A percentile compares a stretch with the other conserved stretches of the same genome.
These are phyloP conservation scores for Phytophthora macrochlamydospora DNA, from an alignment of 352 stramenopile species.

Conservation along the genomic window DNA sequence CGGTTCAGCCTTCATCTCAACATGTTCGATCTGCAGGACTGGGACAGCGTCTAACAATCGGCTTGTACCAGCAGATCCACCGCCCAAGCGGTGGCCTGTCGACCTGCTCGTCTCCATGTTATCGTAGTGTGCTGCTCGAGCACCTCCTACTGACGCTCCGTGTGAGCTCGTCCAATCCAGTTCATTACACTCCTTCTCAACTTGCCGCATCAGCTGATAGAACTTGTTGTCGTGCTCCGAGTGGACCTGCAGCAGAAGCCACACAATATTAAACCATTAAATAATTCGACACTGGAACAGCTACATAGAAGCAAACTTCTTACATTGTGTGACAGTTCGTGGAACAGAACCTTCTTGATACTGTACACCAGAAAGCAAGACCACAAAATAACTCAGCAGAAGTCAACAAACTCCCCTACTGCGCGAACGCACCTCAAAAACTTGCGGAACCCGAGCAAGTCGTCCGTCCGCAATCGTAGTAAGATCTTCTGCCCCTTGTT, in stretches of 20 bases:
- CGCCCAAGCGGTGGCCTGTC: constrained; percentile 45
- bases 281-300: too few species aligned
- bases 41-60: constrained; percentile 21
- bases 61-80: constrained; percentile 33
- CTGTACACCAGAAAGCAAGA: constrained; percentile 21
- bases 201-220: constrained; percentile 80
- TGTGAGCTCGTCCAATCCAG: constrained; percentile 65
- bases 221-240: constrained; percentile 84
- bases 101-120: not conserved
- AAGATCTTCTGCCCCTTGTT: constrained; percentile 96
- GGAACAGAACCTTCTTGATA: constrained; percentile 94
- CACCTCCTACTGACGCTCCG: constrained; percentile 46
- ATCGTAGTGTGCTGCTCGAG: constrained; percentile 17
- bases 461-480: constrained; percentile 93
- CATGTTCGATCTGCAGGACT: not conserved
- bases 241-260: constrained; percentile 47
- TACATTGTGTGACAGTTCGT: constrained; percentile 96
- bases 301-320: constrained; percentile 1
- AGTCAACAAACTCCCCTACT: not conserved
- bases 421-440: constrained; percentile 57
- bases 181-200: constrained; percentile 78
- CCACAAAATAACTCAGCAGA: too few species aligned
- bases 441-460: constrained; percentile 93
- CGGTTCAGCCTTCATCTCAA: too few species aligned
- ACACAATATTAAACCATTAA: too few species aligned